Evolutionary conservation across 306 rosid genomes (phyloP), one percentile per base, ranked within the genome.

Genomic region (Oxytropis ochrocephala): DNA sequence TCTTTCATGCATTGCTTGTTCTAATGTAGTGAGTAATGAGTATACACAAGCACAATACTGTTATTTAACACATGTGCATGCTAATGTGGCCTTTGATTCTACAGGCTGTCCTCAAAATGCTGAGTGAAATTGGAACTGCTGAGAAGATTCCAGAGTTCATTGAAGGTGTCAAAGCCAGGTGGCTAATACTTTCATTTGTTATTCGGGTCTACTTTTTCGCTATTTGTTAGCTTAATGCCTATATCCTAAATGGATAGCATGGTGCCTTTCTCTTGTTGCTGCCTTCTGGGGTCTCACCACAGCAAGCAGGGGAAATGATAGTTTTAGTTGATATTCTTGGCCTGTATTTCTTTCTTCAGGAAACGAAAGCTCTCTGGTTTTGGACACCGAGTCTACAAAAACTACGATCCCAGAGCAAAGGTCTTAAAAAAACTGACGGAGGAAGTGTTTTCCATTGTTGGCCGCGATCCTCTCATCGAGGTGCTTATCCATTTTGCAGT

Each of bases 121-220:
- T 92, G 46, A 86, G 81, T 60, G 98, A 92, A 79, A 86, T 92
- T 64, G 96, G 91, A 60, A 76, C 84, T 77, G 85, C 82, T 61
- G 89, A 89, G 30, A 92, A 89, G 72, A 90, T 93, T 69, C 97
- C 96, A 8, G 94, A 78, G 56, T 93, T 93, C 85, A 88, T 93
- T 52, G 97, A 93, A 80, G 98, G 96, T 77, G 98, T 93, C 79
- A 93, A 93, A 84, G 83, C 83, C 87, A 93, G 96, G 98, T 93
- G 55, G 74, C 55, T 67, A 19, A 69, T 75, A 11, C 74, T 64
- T 75, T 49, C 38, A 73, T 64, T 48, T 60, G 19, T 21, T 72
- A 58, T 32, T 5, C 11, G 9, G 24, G 4, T 67, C 30, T 60
- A 14, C 54, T 11, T 30, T 64, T 42, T 51, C 14, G 66, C 41